Evolutionary conservation across 768 basidiomycete species (phyloP).

Genomic region (Tricholoma hemisulphureum): DNA sequence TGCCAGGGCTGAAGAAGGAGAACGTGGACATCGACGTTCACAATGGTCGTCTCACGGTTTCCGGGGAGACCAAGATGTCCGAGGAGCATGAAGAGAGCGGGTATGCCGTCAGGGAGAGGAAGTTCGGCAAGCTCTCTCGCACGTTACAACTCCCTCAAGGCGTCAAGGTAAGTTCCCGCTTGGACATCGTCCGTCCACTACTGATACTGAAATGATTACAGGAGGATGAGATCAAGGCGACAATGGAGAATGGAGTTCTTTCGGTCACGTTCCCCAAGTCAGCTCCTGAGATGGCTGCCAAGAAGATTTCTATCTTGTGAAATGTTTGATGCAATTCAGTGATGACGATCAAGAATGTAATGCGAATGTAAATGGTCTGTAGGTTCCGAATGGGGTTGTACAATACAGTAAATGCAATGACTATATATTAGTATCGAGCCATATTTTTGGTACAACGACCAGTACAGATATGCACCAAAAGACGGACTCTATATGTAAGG

Average conservation of each 20-base stretch:
- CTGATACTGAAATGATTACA: neutral
- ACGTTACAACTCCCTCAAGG: slow-evolving; percentile 45
- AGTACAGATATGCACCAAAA: too few relatives aligned
- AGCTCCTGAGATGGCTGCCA: neutral
- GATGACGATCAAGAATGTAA: too few relatives aligned
- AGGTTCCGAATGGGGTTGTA: too few relatives aligned
- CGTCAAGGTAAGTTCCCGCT: slow-evolving; percentile 35
- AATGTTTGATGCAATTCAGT: neutral
- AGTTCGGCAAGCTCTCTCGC: slow-evolving; percentile 47
- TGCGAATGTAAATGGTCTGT: too few relatives aligned
- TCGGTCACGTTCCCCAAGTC: slow-evolving; percentile 11
- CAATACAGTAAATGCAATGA: too few relatives aligned
- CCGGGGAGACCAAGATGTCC: slow-evolving; percentile 37
- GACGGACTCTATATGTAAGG: too few relatives aligned
- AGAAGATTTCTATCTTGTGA: slow-evolving; percentile 1
- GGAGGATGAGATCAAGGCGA: slow-evolving; percentile 11
- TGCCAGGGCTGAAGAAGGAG: slow-evolving; percentile 52
- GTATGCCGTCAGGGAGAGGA: slow-evolving; percentile 44
- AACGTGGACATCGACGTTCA: slow-evolving; percentile 44
- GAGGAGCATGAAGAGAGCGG: slow-evolving; percentile 30
- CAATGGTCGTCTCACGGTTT: slow-evolving; percentile 44
- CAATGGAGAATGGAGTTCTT: slow-evolving; percentile 10
- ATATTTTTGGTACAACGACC: too few relatives aligned
- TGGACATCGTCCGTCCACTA: neutral
- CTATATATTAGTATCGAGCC: too few relatives aligned